Evolutionary conservation across 352 stramenopile genomes (phyloP), one percentile per base, ranked within the genome.

Genomic region (Phytophthora capsici): DNA sequence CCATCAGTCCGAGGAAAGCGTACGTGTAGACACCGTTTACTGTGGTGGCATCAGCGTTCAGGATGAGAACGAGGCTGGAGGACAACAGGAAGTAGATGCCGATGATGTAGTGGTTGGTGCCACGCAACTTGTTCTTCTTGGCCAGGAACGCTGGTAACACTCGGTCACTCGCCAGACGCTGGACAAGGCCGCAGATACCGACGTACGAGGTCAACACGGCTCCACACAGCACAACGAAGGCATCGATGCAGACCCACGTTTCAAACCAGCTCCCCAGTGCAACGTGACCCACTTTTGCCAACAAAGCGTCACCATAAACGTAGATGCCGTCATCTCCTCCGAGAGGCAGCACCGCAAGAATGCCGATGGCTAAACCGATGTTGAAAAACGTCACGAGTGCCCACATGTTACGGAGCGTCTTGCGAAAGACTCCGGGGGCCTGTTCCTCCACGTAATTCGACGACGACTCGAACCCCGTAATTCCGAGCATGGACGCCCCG

Each of bases 391-490:
- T 76, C 7, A 93, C 88, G 22, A 85, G 78, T 13, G 57, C 62
- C 85, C 87, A 95, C 88, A 95, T 95, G 59, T 90, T 90, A 28
- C 75, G 73, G 10, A 86, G 69, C 6, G 77, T 84, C 63, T 81
- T 76, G 47, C 77, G 69, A 55, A 96, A 97, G 23, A 96, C 85
- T 14, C 88, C 84, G 0, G 78, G 74, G 10, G 62, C 57, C 52
- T 96, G 88, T 46, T 95, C 86, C 57, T 97, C 88, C 3, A 97
- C 86, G 71, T 94, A 96, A 47, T 96, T 84, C 13, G 85, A 81
- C 28, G 80, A 92, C 2, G 73, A 90, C 71, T 97, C 90, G 48
- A 97, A 97, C 17, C 90, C 90, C 9, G 79, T 92, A 54, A 96
- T 90, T 54, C 90, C 90, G 7, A 97, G 76, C 80, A 97, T 91